Percentiles rank a stretch among this genome's conserved stretches.
Evolutionary conservation across 225 moss, liverwort and hornwort genomes (phyloP).

Genomic region (Marchantia polymorpha): DNA sequence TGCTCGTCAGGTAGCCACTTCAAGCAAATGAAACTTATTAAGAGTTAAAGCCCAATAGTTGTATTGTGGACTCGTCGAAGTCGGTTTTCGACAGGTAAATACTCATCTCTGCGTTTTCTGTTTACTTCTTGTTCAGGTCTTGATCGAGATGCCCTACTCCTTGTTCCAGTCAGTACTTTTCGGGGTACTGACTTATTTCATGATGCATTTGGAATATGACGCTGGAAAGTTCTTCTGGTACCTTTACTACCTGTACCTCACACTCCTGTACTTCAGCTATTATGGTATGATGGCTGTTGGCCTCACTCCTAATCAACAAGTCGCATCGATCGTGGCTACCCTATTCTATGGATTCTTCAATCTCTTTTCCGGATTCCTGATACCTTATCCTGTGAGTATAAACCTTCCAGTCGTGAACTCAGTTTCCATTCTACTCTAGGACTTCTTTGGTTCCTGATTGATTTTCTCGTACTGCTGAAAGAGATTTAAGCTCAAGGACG

Average conservation of each 20-base stretch:
- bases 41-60: no score
- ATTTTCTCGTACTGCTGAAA: no score
- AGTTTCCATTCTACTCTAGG: no score
- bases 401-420: neutral
- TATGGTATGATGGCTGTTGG: slow-evolving; percentile 48
- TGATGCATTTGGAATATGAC: slow-evolving; percentile 30
- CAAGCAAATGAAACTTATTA: no score
- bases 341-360: slow-evolving; percentile 40
- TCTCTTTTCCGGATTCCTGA: slow-evolving; percentile 39
- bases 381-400: slow-evolving; percentile 22
- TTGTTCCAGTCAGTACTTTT: slow-evolving; percentile 21
- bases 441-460: no score
- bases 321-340: slow-evolving; percentile 33
- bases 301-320: slow-evolving; percentile 39
- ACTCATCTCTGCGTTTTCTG: no score
- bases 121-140: slow-evolving; percentile 21
- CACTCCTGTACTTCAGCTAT: slow-evolving; percentile 35
- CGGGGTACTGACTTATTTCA: slow-evolving; percentile 17
- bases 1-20: neutral
- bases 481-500: no score
- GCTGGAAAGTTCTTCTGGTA: slow-evolving; percentile 36
- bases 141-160: slow-evolving; percentile 38
- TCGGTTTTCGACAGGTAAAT: no score
- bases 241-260: slow-evolving; percentile 23
- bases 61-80: no score